Percentiles rank a stretch among this genome's conserved stretches.
Evolutionary conservation across 2,329 filamentous ascomycete genomes (phyloP).

Genomic region (Cladobotryum mycophilum): DNA sequence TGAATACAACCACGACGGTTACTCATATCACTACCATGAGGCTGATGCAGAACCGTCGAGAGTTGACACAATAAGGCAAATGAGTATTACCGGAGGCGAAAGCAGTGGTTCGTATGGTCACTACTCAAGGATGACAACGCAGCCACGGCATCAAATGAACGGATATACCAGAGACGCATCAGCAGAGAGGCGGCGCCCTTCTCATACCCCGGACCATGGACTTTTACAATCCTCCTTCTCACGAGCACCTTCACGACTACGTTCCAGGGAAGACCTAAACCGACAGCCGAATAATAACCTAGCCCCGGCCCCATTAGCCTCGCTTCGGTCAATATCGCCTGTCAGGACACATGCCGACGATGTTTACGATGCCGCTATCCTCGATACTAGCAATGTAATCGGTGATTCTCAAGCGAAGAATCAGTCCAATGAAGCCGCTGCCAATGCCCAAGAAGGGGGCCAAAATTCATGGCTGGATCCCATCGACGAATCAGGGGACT

Average conservation of each 20-base stretch:
- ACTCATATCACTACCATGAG: constrained; percentile 1
- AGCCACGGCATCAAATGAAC: constrained; percentile 12
- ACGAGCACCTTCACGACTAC: constrained; percentile 33
- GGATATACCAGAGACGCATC: constrained; percentile 18
- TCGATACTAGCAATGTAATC: constrained; percentile 17
- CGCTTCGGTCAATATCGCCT: constrained; percentile 50
- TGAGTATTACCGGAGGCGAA: constrained; percentile 35
- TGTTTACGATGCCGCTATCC: constrained; percentile 3
- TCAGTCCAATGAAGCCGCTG: constrained; percentile 9
- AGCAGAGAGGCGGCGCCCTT: constrained; percentile 19
- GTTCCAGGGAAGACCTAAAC: constrained; percentile 28
- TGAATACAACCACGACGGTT: constrained; percentile 13
- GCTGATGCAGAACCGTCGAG: constrained; percentile 1
- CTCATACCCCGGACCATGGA: constrained; percentile 21
- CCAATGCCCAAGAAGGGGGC: constrained; percentile 55
- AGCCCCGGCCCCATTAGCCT: constrained; percentile 66
- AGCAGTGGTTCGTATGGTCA: constrained; percentile 9
- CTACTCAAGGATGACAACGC: neutral
- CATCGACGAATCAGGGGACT: constrained; percentile 82
- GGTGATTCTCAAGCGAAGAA: neutral
- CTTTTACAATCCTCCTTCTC: constrained; percentile 50
- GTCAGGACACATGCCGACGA: constrained; percentile 19
- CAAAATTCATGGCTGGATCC: constrained; percentile 91
- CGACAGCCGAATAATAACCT: constrained; percentile 46
- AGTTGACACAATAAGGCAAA: constrained; percentile 47